Evolutionary conservation across 1,139 yeast species (phyloP), one percentile per base, ranked within the genome.

Genomic region (Saccharomyces hybrid): DNA sequence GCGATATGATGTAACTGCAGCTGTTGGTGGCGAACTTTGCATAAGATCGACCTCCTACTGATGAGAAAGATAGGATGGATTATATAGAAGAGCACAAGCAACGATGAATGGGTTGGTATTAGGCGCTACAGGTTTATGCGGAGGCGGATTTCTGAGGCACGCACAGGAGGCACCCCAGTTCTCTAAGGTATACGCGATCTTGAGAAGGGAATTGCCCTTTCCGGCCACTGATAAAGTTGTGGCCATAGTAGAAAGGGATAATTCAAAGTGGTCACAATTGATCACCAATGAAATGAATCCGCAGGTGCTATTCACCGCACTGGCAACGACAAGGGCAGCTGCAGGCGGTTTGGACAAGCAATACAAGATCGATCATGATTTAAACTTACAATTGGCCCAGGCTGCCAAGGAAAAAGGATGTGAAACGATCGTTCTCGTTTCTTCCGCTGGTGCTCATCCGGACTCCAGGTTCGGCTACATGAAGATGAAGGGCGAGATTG

Each of bases 291-390:
- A 61, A 29, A 48, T 57, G 4, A 67, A 67, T 29, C 44, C 44
- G 44, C 44, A 38, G 44, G 67, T 75, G 0, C 75, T 81, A 55
- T 78, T 84, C 59, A 79, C 88, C 1, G 81, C 83, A 0, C 78
- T 88, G 61, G 95, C 90, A n/a, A 85, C 96, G 14, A 88, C 95
- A 1, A 75, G 78, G 52, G 83, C 79, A 1, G 76, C 72, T 16
- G 95, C 90, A 3, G 93, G 93, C n/a, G 74, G 84, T 0, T 73
- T 82, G 3, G 86, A 79, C 28, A 77, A 81, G 25, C 90, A 87
- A 70, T 76, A 76, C 59, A 74, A 76, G 59, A 82, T 88, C 58
- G 96, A 88, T 64, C 79, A 83, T 61, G 95, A 86, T 50, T 72
- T 83, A 59, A 88, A 86, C 64, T 69, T 78, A 47, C 80, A 75